These are phyloP conservation scores for Trebouxia sp. DNA, from an alignment of 139 green algal species.

Conservation along the genomic window DNA sequence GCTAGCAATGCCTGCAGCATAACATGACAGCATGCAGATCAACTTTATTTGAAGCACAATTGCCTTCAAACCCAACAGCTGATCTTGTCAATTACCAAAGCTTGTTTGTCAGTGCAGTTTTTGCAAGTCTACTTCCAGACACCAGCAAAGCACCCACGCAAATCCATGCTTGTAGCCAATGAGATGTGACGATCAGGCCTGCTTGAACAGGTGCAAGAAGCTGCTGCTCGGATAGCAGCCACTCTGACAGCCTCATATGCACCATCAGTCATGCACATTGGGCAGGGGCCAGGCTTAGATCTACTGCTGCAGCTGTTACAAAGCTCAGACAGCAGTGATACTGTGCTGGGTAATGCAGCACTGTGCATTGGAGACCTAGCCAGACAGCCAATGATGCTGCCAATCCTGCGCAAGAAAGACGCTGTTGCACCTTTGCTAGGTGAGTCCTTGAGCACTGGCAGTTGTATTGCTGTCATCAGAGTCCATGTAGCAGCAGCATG, in stretches of 20 bases:
- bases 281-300: neutral
- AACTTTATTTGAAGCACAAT: no score
- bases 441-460: neutral
- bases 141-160: no score
- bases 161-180: neutral
- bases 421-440: constrained; percentile 4
- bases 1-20: no score
- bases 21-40: no score
- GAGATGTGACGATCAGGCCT: no score
- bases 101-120: no score
- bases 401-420: neutral
- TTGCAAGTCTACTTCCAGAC: no score
- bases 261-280: neutral
- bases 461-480: neutral
- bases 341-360: neutral
- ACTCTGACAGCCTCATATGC: neutral
- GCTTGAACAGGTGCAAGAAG: neutral
- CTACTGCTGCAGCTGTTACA: neutral
- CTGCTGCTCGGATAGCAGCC: neutral
- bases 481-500: neutral
- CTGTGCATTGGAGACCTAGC: constrained; percentile 4
- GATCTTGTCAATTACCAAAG: no score
- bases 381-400: neutral
- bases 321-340: neutral
- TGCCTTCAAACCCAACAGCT: no score